Conservation (phyloP, 352 stramenopile species). For the Pythium grandisporangium region DNA sequence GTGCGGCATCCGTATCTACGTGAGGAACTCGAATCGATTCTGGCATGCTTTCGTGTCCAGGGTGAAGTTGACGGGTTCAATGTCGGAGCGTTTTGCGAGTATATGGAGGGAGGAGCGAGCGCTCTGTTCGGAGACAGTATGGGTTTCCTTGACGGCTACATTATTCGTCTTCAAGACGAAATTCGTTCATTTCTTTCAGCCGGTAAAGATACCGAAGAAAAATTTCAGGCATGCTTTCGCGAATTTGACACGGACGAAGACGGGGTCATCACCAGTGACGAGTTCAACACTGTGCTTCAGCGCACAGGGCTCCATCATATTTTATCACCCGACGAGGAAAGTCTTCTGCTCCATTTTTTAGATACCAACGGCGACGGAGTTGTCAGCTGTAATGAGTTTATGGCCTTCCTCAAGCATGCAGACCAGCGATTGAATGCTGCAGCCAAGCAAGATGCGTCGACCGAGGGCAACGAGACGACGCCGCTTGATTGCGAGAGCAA, state of each 20-base stretch:
- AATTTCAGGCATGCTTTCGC: slow-evolving; percentile 35
- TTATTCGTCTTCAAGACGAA: slow-evolving; percentile 44
- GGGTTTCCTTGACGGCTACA: slow-evolving; percentile 37
- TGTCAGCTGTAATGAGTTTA: slow-evolving; percentile 59
- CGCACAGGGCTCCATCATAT: slow-evolving; percentile 50
- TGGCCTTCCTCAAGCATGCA: slow-evolving; percentile 44
- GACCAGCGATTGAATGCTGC: slow-evolving; percentile 23
- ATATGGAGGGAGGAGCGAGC: slow-evolving; percentile 37
- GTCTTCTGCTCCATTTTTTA: slow-evolving; percentile 56
- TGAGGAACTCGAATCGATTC: slow-evolving; percentile 53
- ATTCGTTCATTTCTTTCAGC: slow-evolving; percentile 46
- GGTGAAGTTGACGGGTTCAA: slow-evolving; percentile 29
- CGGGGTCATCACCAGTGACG: slow-evolving; percentile 40
- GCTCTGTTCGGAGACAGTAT: slow-evolving; percentile 25
- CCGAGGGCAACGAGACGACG: background rate
- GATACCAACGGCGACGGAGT: slow-evolving; percentile 50
- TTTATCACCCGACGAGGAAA: slow-evolving; percentile 49
- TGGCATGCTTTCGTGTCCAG: slow-evolving; percentile 38
- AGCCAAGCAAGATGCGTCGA: slow-evolving; percentile 4
- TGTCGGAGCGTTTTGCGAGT: slow-evolving; percentile 37
- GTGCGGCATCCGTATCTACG: slow-evolving; percentile 57
- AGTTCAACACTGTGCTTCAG: slow-evolving; percentile 64
- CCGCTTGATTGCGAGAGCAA: background rate
- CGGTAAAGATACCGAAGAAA: slow-evolving; percentile 35
- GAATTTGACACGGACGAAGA: slow-evolving; percentile 46